Evolutionary conservation across 768 basidiomycete species (phyloP), one percentile per base, ranked within the genome.

Genomic region (Kwoniella mangroviensis): DNA sequence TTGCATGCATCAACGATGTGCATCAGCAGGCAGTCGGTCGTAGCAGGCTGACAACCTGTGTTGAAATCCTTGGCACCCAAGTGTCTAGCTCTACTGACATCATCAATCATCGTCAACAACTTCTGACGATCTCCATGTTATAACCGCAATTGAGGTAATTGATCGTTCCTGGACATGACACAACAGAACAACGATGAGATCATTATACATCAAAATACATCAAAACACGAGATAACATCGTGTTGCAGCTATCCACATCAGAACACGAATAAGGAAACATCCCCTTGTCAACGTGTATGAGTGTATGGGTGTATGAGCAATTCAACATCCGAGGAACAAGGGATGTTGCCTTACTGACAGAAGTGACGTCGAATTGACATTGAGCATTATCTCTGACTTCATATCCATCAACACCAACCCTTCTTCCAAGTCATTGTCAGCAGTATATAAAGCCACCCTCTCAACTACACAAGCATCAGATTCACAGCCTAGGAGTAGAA

Each of bases 301-400:
- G 12, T 45, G 45, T 45, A 45, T 49, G 45, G 34, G 34, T 34
- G 34, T 34, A 34, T 34, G 34, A 51, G 49, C 21, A 51, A 15
- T 34, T 58, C 26, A 58, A 24, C 11, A 15, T 45, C 58, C 41
- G 41, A 42, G 58, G 58, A 43, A 60, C 58, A 60, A 60, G 58
- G 58, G 58, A 60, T 60, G 54, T 3, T 22, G 26, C 13, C 40
- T 41, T 28, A 34, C 52, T 51, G 62, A 52, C 62, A 45, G 0
- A 24, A 28, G 19, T 63, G 49, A 49, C 49, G 45, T 51, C 52
- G 62, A 28, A 54, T 5, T 21, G 19, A 15, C 15, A 34, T 34
- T 34, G 34, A 1, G 34, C 34, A 34, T 17, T 60, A 4, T 34
- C 19, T n/a, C 42, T 60, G 26, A 63, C 21, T n/a, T 45, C 21